These are phyloP conservation scores for Arxiozyma slooffiae DNA, from an alignment of 1,139 yeast genomes.

Conservation along the genomic window DNA sequence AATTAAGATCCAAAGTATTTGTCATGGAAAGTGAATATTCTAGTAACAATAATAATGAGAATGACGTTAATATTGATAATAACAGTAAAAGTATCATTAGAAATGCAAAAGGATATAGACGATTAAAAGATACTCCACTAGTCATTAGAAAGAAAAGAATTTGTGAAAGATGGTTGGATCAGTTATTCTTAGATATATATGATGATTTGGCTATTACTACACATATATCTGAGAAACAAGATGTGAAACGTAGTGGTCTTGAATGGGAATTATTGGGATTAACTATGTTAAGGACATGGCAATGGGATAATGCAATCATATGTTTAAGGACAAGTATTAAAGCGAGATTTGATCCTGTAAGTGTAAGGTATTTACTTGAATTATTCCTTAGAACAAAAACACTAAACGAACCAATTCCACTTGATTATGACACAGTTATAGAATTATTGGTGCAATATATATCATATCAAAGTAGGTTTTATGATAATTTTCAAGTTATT, in stretches of 20 bases:
- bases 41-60: background rate
- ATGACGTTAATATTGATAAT: background rate
- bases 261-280: constrained; percentile 93
- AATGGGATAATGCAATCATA: constrained; percentile 67
- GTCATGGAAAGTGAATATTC: constrained; percentile 89
- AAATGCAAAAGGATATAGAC: background rate
- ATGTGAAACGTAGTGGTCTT: constrained; percentile 65
- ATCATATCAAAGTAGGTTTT: constrained; percentile 34
- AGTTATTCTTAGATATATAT: constrained; percentile 72
- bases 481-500: constrained; percentile 31
- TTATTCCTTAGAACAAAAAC: constrained; percentile 20
- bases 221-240: constrained; percentile 60
- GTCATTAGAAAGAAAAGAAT: constrained; percentile 58
- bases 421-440: constrained; percentile 29
- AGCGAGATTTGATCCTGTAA: constrained; percentile 61
- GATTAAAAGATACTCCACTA: constrained; percentile 13
- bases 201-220: constrained; percentile 82
- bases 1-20: constrained; percentile 72
- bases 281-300: constrained; percentile 69
- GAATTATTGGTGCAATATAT: constrained; percentile 28
- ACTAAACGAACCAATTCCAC: constrained; percentile 14
- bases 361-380: constrained; percentile 32
- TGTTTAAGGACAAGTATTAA: constrained; percentile 68
- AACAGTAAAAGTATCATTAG: background rate
- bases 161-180: constrained; percentile 88